Evolutionary conservation across 1,284 basidiomycete genomes (phyloP), one percentile per base, ranked within the genome.

Genomic region (Malassezia japonica): DNA sequence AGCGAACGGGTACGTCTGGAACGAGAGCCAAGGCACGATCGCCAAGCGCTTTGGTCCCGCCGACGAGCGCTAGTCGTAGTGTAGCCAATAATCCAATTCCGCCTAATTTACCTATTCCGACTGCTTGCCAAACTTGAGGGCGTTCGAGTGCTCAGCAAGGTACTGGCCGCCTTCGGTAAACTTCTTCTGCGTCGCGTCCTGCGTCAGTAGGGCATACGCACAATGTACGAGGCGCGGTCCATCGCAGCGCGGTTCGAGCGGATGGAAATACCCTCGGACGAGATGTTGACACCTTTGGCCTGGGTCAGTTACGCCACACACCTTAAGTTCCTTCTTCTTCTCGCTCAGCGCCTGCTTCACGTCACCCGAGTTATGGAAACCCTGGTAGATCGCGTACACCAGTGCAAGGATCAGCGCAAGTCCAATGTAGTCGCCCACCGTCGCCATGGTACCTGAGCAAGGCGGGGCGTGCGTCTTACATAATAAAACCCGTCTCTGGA

Each of bases 1-100:
- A n/a, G 78, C 85, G 18, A 98, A 98, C 67, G 91, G 91, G 2
- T 98, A 96, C 76, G 82, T 65, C 3, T 72, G 62, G 48, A 53
- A 64, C 37, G 58, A 67, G 18, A 33, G 51, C 4, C 58, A 59
- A 23, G 46, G 64, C 12, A 60, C 62, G 4, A 70, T 72, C 48
- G 56, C 62, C 29, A 71, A 71, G 51, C 55, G 53, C 4, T 72
- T 72, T 36, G 66, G 40, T 2, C 27, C 28, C 4, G 16, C 40
- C 1, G 40, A 42, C n/a, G 13, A 28, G 27, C 27, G 12, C 27
- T 28, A 28, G 27, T n/a, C n/a, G n/a, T n/a, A n/a, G n/a, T n/a
- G n/a, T n/a, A n/a, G n/a, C n/a, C n/a, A n/a, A n/a, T n/a, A n/a
- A n/a, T n/a, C n/a, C n/a, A n/a, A n/a, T n/a, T n/a, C n/a, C n/a